Evolutionary conservation across 495 filamentous ascomycete species (phyloP).

Genomic region (Lophiotrema nucula): DNA sequence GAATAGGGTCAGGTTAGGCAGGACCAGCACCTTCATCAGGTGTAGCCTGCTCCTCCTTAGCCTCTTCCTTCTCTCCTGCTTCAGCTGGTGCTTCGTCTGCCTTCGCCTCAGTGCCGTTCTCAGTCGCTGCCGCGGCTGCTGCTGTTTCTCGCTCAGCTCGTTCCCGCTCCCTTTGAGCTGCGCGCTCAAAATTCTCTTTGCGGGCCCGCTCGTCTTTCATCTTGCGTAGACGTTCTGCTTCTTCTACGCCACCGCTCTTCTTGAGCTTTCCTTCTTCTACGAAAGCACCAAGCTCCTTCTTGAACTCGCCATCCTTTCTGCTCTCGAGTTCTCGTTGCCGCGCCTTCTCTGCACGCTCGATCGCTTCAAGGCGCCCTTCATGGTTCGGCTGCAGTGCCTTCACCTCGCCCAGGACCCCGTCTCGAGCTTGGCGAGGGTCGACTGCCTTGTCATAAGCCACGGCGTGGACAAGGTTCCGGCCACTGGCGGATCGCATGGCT

Average conservation of each 20-base stretch:
- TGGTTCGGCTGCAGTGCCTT: slow-evolving; percentile 94
- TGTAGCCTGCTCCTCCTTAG: slow-evolving; percentile 30
- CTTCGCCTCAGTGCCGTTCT: not conserved
- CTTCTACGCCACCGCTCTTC: slow-evolving; percentile 92
- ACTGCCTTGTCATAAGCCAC: slow-evolving; percentile 61
- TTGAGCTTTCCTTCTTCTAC: slow-evolving; percentile 90
- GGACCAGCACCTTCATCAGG: slow-evolving; percentile 30
- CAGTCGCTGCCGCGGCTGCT: slow-evolving; percentile 7
- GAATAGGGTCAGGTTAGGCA: slow-evolving; percentile 24
- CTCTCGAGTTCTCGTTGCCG: slow-evolving; percentile 83
- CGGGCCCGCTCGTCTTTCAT: slow-evolving; percentile 85
- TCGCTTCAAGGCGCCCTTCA: slow-evolving; percentile 86
- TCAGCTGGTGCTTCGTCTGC: not conserved
- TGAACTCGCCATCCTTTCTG: slow-evolving; percentile 73
- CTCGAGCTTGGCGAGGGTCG: slow-evolving; percentile 80
- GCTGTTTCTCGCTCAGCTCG: slow-evolving; percentile 33
- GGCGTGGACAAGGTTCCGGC: slow-evolving; percentile 48
- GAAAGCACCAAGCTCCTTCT: slow-evolving; percentile 82
- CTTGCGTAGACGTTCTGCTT: slow-evolving; percentile 80
- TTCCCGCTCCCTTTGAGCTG: slow-evolving; percentile 46
- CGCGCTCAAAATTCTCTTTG: slow-evolving; percentile 78
- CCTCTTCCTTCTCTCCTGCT: slow-evolving; percentile 14
- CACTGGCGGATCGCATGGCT: slow-evolving; percentile 26
- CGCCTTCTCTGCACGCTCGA: slow-evolving; percentile 88
- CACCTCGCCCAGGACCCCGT: slow-evolving; percentile 88